Evolutionary conservation across 2,329 filamentous ascomycete species (phyloP).

Genomic region (Phialophora verrucosa): DNA sequence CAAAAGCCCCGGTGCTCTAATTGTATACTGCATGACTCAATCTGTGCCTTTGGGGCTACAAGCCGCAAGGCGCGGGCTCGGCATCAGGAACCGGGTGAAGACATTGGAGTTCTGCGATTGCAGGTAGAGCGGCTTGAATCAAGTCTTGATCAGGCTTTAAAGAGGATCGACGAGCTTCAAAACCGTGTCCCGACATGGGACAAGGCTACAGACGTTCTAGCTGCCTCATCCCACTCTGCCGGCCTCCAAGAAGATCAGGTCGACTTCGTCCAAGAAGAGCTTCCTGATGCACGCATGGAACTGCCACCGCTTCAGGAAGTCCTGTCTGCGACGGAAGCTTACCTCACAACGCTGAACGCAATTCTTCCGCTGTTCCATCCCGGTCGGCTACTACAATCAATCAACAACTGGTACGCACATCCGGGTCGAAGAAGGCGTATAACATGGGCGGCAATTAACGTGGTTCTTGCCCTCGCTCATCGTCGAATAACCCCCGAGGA

Average conservation of each 20-base stretch:
- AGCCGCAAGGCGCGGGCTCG: conserved; percentile 16
- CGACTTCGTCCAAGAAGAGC: conserved; percentile 5
- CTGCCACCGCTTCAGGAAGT: conserved; percentile 28
- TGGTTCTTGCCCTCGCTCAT: conserved; percentile 42
- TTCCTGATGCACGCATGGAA: background rate
- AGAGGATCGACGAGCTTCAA: too few relatives aligned
- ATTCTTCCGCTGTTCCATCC: conserved; percentile 33
- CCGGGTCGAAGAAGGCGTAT: conserved; percentile 35
- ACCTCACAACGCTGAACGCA: conserved; percentile 26
- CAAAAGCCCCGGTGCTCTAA: conserved; percentile 73
- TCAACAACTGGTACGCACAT: conserved; percentile 25
- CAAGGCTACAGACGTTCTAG: too few relatives aligned
- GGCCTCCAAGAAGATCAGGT: background rate
- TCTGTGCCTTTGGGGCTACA: conserved; percentile 22
- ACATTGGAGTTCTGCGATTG: background rate
- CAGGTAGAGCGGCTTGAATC: background rate
- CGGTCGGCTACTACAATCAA: conserved; percentile 18
- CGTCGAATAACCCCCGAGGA: conserved; percentile 22
- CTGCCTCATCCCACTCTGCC: too few relatives aligned
- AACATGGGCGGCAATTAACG: conserved; percentile 43
- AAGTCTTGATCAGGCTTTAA: too few relatives aligned
- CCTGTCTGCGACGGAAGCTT: conserved; percentile 21
- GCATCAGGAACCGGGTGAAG: conserved; percentile 8
- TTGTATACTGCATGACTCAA: conserved; percentile 39
- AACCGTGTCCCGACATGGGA: too few relatives aligned